Evolutionary conservation across 495 filamentous ascomycete species (phyloP), one percentile per base, ranked within the genome.

Genomic region (Aspergillus ostianus): DNA sequence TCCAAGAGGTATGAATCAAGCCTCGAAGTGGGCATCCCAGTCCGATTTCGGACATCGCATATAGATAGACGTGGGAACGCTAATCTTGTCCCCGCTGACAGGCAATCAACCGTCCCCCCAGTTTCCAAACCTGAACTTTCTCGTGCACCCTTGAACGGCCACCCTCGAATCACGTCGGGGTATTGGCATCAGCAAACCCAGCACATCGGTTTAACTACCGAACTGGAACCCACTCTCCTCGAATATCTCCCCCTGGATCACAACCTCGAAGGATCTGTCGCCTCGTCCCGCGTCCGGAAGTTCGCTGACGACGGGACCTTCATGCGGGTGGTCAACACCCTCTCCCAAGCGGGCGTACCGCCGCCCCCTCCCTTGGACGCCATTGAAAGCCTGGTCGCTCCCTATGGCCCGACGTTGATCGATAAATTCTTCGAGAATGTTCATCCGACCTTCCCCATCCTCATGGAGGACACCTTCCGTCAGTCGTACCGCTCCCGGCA

Each of bases 381-480:
- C 64, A 87, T 98, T 66, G 91, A 98, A 72, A 84, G 83, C 59
- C 77, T 94, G 65, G 89, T 97, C 51, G 84, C 88, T 30, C 90
- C 91, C 6, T 85, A 96, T 72, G 92, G 92, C 47, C 84, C 86
- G 57, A 85, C 85, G 12, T 68, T 97, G 69, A 85, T 97, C 53
- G 89, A 93, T 59, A 81, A 95, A 53, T 98, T 93, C 79, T 96
- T 96, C 65, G 83, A 86, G 54, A 81, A 90, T 55, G 87, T 97
- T 49, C 94, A 97, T 71, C 93, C 92, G 1, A 91, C 84, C 58
- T 95, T 96, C 64, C 93, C 93, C 32, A 91, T 98, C 59, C 77
- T 97, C 53, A 87, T 96, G 66, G 93, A 96, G 76, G 83, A 86
- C 60, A 83, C 92, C 36, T 96, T 96, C 68, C 85, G 90, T 64